Base-by-base conservation (phyloP, 495 filamentous ascomycete genomes). In the Lasiosphaeria ovina region DNA sequence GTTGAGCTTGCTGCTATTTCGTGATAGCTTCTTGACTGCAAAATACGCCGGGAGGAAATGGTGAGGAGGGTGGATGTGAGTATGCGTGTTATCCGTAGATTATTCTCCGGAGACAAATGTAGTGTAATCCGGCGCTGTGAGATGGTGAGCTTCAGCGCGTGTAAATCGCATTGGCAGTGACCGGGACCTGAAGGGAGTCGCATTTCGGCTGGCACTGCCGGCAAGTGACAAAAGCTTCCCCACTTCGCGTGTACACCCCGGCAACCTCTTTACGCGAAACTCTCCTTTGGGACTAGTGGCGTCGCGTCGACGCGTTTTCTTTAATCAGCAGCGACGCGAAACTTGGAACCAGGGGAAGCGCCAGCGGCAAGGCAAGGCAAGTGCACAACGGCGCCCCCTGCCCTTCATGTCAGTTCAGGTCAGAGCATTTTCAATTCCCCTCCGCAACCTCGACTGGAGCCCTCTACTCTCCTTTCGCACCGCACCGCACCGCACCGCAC, bases 211-310 rank as follows among this genome's bases (percentile, higher is more conserved):
- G 49, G n/a, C 11, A 24, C 49, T 31, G 4, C 11, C 12, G 17
- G 31, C 49, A 3, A 51, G 49, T 51, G 49, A 51, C 49, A 6
- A 24, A 8, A 32, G 49, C n/a, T 14, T 51, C 49, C 49, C 49
- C 49, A 51, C 49, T 51, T 45, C 4, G 42, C 42, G 42, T n/a
- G 9, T 44, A 57, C n/a, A 42, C 32, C 40, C 52, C 64, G 54
- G 61, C 57, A 68, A 70, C 72, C 75, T 72, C 75, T 77, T 76
- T 74, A 77, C 76, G 73, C 75, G 76, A 63, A 36, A 38, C 11
- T 10, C 59, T 54, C 3, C 11, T 61, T 58, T n/a, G 34, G 63
- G 72, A 16, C 54, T 72, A 74, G 72, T 62, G 57, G 10, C 2
- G 31, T 61, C 66, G 58, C 66, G 66, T 69, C 48, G 58, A 64